A percentile compares a stretch with the other conserved stretches of the same genome.
phyloP scores from a whole-genome alignment of 768 basidiomycete genomes.

The Tricholoma hemisulphureum region DNA sequence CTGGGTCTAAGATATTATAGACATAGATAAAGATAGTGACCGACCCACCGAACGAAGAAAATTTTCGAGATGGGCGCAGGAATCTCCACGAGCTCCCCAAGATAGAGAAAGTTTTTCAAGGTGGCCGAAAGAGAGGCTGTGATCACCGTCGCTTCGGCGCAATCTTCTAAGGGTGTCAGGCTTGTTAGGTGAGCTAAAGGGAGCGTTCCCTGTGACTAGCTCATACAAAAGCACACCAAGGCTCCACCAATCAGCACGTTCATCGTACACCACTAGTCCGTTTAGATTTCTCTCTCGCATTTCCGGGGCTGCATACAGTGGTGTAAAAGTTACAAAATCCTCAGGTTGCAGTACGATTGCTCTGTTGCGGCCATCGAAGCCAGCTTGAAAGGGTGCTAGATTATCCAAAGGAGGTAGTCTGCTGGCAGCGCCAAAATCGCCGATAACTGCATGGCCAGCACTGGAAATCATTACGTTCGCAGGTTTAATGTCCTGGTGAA shows the following conservation, averaged over 20 bases:
- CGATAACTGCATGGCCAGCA: conserved; percentile 52
- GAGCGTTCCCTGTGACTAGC: conserved; percentile 27
- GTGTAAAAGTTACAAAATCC: conserved; percentile 30
- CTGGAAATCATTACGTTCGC: conserved; percentile 57
- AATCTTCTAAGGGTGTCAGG: not conserved
- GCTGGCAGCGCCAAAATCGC: conserved; percentile 60
- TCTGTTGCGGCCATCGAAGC: conserved; percentile 1
- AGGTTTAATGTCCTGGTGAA: conserved; percentile 71
- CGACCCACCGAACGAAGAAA: conserved; percentile 27
- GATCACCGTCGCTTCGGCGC: conserved; percentile 20
- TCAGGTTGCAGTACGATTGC: conserved; percentile 22
- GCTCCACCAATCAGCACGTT: conserved; percentile 38
- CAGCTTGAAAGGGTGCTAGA: not conserved
- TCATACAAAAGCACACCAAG: conserved; percentile 34
- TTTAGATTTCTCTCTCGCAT: conserved; percentile 23
- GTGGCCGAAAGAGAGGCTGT: conserved; percentile 21
- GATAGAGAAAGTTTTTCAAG: conserved; percentile 18
- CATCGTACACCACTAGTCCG: conserved; percentile 29
- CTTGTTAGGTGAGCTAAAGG: conserved; percentile 9
- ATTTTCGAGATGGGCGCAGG: conserved; percentile 12
- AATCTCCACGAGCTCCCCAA: not conserved
- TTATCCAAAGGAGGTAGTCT: conserved; percentile 16
- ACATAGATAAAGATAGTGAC: not conserved
- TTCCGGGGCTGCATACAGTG: conserved; percentile 37
- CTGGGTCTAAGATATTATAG: not conserved